Evolutionary conservation across 495 filamentous ascomycete genomes (phyloP).

Genomic region (Hyaloscypha bicolor): DNA sequence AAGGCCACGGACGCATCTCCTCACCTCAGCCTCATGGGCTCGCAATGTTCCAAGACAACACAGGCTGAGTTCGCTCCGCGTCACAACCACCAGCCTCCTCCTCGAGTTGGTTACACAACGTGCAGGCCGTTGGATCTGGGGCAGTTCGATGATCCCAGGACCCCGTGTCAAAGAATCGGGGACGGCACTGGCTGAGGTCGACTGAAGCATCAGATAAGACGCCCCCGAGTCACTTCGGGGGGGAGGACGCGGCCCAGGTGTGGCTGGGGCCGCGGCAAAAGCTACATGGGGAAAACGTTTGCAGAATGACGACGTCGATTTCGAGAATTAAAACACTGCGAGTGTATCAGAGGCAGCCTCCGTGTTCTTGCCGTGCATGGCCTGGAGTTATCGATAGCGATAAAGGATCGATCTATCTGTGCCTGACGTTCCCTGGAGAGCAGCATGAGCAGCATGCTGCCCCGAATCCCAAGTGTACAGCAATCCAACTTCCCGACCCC

Average conservation of each 20-base stretch:
- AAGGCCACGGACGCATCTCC: neutral
- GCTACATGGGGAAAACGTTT: neutral
- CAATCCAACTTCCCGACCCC: too few species aligned
- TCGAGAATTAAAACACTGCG: neutral
- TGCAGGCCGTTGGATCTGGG: constrained; percentile 5
- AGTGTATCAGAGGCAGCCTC: neutral
- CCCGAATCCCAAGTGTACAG: too few species aligned
- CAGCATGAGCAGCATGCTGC: too few species aligned
- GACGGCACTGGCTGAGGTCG: neutral
- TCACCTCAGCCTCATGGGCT: neutral
- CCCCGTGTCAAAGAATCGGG: neutral
- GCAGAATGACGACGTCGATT: constrained; percentile 4
- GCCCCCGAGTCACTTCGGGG: neutral
- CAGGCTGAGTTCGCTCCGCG: neutral
- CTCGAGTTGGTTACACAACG: constrained; percentile 4
- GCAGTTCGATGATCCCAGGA: neutral
- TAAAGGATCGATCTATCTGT: neutral
- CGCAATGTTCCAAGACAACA: neutral
- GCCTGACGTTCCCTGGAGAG: too few species aligned
- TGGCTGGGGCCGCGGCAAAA: neutral
- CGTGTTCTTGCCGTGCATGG: neutral
- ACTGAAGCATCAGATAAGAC: constrained; percentile 1
- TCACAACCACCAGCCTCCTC: neutral
- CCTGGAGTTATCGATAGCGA: neutral
- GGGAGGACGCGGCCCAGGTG: constrained; percentile 1